These are phyloP conservation scores for Hypoxylon sp. DNA, from an alignment of 2,329 filamentous ascomycete genomes.

Conservation along the genomic window DNA sequence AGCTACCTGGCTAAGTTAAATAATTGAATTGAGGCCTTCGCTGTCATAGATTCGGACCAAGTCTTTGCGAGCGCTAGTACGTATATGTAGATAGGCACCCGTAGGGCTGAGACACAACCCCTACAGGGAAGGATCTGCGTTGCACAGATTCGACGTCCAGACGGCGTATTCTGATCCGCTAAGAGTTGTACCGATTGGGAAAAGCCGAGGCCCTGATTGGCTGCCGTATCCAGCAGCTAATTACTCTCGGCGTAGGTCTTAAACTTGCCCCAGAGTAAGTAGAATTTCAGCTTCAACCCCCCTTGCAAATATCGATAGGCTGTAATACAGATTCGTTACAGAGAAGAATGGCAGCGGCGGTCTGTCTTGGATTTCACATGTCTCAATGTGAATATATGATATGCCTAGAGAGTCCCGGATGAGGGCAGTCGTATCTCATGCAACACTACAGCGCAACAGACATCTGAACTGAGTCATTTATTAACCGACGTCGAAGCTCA, in stretches of 20 bases:
- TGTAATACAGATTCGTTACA: constrained; percentile 7
- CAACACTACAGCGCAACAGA: not conserved
- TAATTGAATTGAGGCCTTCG: too few relatives aligned
- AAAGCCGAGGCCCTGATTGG: constrained; percentile 12
- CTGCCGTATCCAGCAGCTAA: constrained; percentile 8
- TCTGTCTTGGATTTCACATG: too few relatives aligned
- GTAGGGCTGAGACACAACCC: constrained; percentile 22
- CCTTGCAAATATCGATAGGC: constrained; percentile 18
- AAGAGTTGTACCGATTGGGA: not conserved
- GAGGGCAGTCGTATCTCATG: not conserved
- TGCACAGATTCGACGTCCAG: constrained; percentile 1
- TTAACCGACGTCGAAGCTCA: not conserved
- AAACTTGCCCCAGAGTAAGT: constrained; percentile 3
- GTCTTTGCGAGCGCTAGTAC: too few relatives aligned
- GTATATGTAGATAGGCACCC: too few relatives aligned
- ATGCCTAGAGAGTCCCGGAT: not conserved
- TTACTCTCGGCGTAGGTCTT: constrained; percentile 11
- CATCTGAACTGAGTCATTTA: not conserved
- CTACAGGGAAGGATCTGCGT: constrained; percentile 10
- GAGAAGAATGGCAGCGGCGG: not conserved
- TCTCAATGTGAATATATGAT: constrained; percentile 13
- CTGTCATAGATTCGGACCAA: too few relatives aligned
- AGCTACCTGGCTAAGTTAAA: too few relatives aligned
- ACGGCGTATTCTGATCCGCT: constrained; percentile 31
- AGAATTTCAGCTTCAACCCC: constrained; percentile 9